Evolutionary conservation across 371 early-diverging fungal species (phyloP).

Genomic region (Dichotomocladium elegans): DNA sequence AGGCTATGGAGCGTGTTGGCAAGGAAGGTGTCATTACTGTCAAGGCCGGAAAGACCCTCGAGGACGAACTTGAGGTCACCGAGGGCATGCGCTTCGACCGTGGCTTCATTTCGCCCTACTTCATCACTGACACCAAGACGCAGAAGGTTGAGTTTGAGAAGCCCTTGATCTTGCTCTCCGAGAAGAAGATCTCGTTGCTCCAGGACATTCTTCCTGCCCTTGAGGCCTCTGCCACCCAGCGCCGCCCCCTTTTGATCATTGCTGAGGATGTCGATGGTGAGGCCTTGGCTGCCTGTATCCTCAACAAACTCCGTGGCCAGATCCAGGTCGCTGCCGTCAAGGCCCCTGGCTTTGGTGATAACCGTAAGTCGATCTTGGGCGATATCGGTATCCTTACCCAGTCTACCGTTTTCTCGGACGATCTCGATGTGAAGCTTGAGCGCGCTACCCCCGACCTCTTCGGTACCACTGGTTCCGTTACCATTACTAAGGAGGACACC

Average conservation of each 20-base stretch:
- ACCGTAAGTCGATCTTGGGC: slow-evolving; percentile 96
- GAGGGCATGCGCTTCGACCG: slow-evolving; percentile 99
- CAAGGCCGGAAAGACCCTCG: slow-evolving; percentile 97
- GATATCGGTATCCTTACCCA: slow-evolving; percentile 95
- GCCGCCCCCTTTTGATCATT: slow-evolving; percentile 94
- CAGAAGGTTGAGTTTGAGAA: slow-evolving; percentile 99
- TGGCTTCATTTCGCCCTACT: slow-evolving; percentile 98
- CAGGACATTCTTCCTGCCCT: slow-evolving; percentile 95
- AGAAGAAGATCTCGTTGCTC: slow-evolving; percentile 94
- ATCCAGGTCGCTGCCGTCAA: slow-evolving; percentile 95
- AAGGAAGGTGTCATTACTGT: slow-evolving; percentile 99
- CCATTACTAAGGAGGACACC: slow-evolving; percentile 98
- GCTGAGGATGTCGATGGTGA: slow-evolving; percentile 98
- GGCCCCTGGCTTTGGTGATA: slow-evolving; percentile 99
- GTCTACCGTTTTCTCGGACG: slow-evolving; percentile 93
- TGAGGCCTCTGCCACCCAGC: slow-evolving; percentile 90
- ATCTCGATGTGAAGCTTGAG: slow-evolving; percentile 93
- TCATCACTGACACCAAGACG: slow-evolving; percentile 95
- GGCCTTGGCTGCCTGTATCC: slow-evolving; percentile 96
- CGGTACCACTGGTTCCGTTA: slow-evolving; percentile 84
- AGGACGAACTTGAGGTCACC: slow-evolving; percentile 95
- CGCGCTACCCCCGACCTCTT: slow-evolving; percentile 87
- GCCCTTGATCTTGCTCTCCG: slow-evolving; percentile 91
- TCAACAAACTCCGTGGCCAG: slow-evolving; percentile 98
- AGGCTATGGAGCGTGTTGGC: slow-evolving; percentile 99